Evolutionary conservation across 1,139 yeast species (phyloP).

Genomic region (Kurtzmaniella natalensis): DNA sequence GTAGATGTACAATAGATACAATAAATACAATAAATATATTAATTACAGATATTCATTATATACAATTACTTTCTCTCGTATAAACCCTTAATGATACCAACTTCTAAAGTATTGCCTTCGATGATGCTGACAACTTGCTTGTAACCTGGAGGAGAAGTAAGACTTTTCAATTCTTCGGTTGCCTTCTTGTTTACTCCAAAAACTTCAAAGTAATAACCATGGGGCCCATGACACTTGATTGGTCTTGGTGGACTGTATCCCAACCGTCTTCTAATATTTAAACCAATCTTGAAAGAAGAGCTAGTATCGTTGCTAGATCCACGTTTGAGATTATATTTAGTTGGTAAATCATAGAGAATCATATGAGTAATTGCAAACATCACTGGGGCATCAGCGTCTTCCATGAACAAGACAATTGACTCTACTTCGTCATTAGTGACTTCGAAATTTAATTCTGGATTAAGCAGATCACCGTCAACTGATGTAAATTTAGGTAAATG

Average conservation of each 20-base stretch:
- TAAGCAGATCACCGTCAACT: background rate
- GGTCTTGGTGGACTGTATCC: conserved; percentile 8
- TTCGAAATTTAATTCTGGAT: conserved; percentile 1
- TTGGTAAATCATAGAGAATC: conserved; percentile 5
- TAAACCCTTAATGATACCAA: conserved; percentile 4
- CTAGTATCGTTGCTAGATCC: background rate
- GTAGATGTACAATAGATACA: too few species aligned
- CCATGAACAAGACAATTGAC: conserved; percentile 4
- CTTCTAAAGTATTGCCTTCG: conserved; percentile 5
- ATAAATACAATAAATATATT: too few species aligned
- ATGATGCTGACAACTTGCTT: conserved; percentile 1
- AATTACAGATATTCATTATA: too few species aligned
- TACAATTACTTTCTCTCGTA: conserved; percentile 6
- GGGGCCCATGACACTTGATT: conserved; percentile 6
- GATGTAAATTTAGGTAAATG: background rate
- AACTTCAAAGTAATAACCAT: conserved; percentile 6
- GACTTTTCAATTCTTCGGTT: background rate
- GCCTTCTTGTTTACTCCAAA: conserved; percentile 6
- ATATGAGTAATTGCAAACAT: conserved; percentile 5
- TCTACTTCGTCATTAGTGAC: background rate
- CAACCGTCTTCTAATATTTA: background rate
- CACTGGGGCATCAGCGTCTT: conserved; percentile 8
- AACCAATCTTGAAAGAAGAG: conserved; percentile 1
- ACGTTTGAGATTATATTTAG: conserved; percentile 1
- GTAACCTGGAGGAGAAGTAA: conserved; percentile 1